Evolutionary conservation across 2,329 filamentous ascomycete species (phyloP).

Genomic region (Colletotrichum lini): DNA sequence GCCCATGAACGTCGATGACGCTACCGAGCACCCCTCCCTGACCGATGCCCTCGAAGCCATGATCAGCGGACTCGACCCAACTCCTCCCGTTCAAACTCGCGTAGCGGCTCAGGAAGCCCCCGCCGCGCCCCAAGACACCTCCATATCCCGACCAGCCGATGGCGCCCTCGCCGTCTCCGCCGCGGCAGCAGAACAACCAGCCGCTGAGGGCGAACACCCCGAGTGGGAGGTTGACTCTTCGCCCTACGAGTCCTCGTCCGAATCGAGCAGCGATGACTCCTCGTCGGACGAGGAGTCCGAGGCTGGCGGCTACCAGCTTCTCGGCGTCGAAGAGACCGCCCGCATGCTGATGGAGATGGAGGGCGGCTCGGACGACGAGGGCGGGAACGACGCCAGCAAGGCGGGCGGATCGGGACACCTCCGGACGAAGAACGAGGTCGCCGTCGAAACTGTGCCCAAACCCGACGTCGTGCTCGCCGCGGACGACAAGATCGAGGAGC

Average conservation of each 20-base stretch:
- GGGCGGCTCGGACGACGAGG: conserved; percentile 83
- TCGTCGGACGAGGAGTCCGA: conserved; percentile 68
- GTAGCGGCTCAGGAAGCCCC: background rate
- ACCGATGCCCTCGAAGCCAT: conserved; percentile 61
- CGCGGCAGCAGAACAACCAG: conserved; percentile 12
- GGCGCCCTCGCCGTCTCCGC: background rate
- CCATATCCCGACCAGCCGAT: conserved; percentile 16
- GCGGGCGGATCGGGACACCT: conserved; percentile 64
- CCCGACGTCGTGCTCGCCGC: conserved; percentile 84
- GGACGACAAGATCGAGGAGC: conserved; percentile 81
- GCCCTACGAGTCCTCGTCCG: conserved; percentile 78
- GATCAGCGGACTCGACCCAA: conserved; percentile 54
- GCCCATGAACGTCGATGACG: conserved; percentile 55
- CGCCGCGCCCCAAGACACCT: background rate
- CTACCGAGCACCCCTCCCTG: conserved; percentile 55
- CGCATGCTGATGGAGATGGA: conserved; percentile 89
- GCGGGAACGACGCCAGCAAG: conserved; percentile 51
- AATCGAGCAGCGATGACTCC: conserved; percentile 71
- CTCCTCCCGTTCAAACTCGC: conserved; percentile 4
- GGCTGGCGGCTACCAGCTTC: conserved; percentile 76
- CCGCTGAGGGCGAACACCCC: conserved; percentile 64
- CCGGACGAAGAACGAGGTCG: conserved; percentile 85
- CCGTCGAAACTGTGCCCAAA: conserved; percentile 75
- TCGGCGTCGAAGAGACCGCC: conserved; percentile 87
- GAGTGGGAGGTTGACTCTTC: conserved; percentile 91